phyloP scores from a whole-genome alignment of 2,329 filamentous ascomycete species.

The Ophiostoma pallidulum region DNA sequence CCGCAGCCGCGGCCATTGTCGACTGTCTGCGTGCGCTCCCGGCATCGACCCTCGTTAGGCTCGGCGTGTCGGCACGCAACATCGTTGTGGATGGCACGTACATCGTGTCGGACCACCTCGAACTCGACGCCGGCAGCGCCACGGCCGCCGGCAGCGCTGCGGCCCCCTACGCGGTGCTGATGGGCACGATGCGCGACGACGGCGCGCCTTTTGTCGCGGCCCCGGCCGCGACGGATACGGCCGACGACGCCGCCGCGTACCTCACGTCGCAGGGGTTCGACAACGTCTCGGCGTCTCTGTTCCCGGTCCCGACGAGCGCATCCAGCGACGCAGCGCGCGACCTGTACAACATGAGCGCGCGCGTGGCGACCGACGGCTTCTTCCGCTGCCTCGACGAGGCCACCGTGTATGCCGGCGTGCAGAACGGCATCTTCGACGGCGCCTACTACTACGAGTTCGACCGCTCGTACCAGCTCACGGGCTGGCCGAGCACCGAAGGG shows the following conservation, averaged over 20 bases:
- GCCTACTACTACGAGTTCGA: conserved; percentile 54
- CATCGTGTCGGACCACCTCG: conserved; percentile 36
- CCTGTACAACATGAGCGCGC: conserved; percentile 45
- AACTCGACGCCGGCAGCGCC: conserved; percentile 29
- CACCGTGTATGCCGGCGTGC: conserved; percentile 41
- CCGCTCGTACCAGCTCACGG: conserved; percentile 42
- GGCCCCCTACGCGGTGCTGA: conserved; percentile 44
- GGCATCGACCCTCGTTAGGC: conserved; percentile 29
- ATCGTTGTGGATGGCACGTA: conserved; percentile 51
- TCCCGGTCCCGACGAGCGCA: conserved; percentile 36
- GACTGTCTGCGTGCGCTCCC: conserved; percentile 42
- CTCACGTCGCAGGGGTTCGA: conserved; percentile 25
- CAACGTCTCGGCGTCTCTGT: conserved; percentile 32
- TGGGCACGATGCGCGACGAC: conserved; percentile 45
- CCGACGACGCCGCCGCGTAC: conserved; percentile 24
- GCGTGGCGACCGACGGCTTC: conserved; percentile 47
- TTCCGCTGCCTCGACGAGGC: conserved; percentile 53
- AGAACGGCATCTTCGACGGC: conserved; percentile 34
- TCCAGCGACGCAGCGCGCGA: conserved; percentile 43
- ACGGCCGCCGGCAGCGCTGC: conserved; percentile 32
- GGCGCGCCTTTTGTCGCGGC: conserved; percentile 44
- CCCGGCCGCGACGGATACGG: conserved; percentile 24
- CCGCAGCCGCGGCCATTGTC: conserved; percentile 30
- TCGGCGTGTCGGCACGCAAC: conserved; percentile 37
- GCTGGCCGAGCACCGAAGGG: conserved; percentile 43